Base-by-base conservation (phyloP, 2,329 filamentous ascomycete genomes). In the Epichloe hybrida region DNA sequence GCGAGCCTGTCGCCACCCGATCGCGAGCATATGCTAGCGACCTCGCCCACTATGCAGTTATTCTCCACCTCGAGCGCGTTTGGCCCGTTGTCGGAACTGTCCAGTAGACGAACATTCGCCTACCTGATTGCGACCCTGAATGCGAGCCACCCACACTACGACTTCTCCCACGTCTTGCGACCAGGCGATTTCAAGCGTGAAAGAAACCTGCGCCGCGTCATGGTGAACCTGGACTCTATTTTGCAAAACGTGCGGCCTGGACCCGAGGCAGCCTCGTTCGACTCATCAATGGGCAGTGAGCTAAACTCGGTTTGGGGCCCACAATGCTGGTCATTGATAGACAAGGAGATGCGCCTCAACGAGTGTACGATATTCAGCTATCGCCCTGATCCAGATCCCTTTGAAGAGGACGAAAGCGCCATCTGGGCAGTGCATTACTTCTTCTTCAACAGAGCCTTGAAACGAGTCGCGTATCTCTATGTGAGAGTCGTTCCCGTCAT, bases 361-460 rank as follows among this genome's bases (percentile, higher is more conserved):
- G 84, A 94, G 58, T 98, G 93, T 69, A 84, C 83, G 51, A 81
- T 91, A 55, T 97, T 95, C 66, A 86, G 84, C 51, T 98, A 95
- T 69, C 80, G 85, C 48, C 93, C 93, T 0, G 84, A 88, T 40
- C 87, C 90, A 54, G 90, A 95, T 62, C 88, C 89, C 0, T 95
- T 94, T 60, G 85, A 90, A 59, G 89, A 89, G 55, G 90, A 95
- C 54, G 89, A 96, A 62, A 87, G 88, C 54, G 85, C 90, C 9
- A 90, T 98, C 55, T 98, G 91, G 91, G 89, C 87, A 47, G 76
- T 90, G 55, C 90, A 97, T 66, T 96, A 95, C 68, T 95, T 98
- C 72, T 95, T 97, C 67, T 97, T 96, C 77, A 96, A 95, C 73
- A 91, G 91, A 61, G 75, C 83, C 27, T 78, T 84, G 62, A 97